phyloP scores from a whole-genome alignment of 2,329 filamentous ascomycete genomes.

The Aspergillus tubingensis region DNA sequence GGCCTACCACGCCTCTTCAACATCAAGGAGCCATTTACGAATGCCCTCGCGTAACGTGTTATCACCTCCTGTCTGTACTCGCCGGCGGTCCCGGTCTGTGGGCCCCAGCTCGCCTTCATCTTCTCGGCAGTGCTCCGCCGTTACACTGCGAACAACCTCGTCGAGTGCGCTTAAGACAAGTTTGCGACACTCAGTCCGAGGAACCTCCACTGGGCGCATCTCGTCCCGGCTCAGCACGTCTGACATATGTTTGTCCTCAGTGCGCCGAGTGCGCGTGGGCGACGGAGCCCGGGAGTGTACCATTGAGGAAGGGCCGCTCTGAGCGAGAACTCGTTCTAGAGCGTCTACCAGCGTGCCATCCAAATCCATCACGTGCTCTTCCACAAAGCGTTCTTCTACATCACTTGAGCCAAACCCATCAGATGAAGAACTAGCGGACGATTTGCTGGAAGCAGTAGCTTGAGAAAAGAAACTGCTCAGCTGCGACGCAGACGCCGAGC shows the following conservation, averaged over 20 bases:
- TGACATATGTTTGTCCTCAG: conserved; percentile 29
- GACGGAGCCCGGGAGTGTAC: conserved; percentile 45
- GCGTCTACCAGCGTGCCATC: conserved; percentile 61
- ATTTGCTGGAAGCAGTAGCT: conserved; percentile 27
- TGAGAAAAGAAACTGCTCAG: conserved; percentile 30
- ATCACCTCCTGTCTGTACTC: conserved; percentile 40
- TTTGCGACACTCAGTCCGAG: conserved; percentile 55
- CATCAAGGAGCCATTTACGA: conserved; percentile 56
- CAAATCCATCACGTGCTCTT: conserved; percentile 59
- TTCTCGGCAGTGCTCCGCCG: conserved; percentile 49
- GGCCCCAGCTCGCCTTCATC: conserved; percentile 35
- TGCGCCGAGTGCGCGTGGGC: conserved; percentile 39
- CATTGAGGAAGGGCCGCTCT: conserved; percentile 45
- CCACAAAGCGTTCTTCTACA: conserved; percentile 54
- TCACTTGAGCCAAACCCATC: conserved; percentile 29
- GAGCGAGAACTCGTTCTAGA: conserved; percentile 56
- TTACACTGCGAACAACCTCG: conserved; percentile 58
- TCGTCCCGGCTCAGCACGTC: conserved; percentile 31
- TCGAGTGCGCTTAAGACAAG: conserved; percentile 60
- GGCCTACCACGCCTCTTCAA: conserved; percentile 48
- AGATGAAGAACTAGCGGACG: conserved; percentile 17
- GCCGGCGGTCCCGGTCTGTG: conserved; percentile 37
- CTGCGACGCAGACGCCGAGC: conserved; percentile 27
- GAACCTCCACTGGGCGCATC: conserved; percentile 45
- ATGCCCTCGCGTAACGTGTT: conserved; percentile 60